Conservation (phyloP, 768 basidiomycete species). For the Boletus pseudo-olivaceus region DNA sequence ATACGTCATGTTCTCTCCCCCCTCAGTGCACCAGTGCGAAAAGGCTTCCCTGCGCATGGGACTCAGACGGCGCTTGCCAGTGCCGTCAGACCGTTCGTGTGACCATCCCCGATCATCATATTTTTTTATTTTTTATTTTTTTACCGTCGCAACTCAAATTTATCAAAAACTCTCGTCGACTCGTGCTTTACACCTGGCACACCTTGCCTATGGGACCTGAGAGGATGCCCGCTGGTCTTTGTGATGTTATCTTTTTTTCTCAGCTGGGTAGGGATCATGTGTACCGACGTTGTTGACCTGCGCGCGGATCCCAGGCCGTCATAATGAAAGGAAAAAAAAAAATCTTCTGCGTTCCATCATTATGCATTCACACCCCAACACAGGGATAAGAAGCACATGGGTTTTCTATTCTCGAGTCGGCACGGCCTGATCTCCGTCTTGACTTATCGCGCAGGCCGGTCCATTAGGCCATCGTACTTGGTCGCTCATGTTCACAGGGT, state of each 20-base stretch:
- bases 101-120: not conserved
- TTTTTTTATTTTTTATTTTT: not conserved
- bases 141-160: not conserved
- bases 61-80: not conserved
- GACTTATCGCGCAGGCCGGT: not conserved
- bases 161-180: not conserved
- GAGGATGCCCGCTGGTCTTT: not conserved
- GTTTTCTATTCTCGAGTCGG: not conserved
- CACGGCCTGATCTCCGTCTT: constrained; percentile 9
- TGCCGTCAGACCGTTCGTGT: constrained; percentile 3
- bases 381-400: not conserved
- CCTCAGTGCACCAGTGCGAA: no score
- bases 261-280: no score
- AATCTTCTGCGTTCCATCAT: no score
- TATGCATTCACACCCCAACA: not conserved
- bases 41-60: not conserved
- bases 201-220: not conserved
- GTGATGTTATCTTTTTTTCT: not conserved
- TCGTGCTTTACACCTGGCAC: not conserved
- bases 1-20: not conserved
- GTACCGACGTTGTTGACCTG: no score
- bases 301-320: not conserved
- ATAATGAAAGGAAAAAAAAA: not conserved
- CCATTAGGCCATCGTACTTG: no score
- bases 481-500: constrained; percentile 9